A percentile compares a stretch with the other conserved stretches of the same genome.
Conservation (phyloP, 306 rosid species). For the Pueraria montana region DNA sequence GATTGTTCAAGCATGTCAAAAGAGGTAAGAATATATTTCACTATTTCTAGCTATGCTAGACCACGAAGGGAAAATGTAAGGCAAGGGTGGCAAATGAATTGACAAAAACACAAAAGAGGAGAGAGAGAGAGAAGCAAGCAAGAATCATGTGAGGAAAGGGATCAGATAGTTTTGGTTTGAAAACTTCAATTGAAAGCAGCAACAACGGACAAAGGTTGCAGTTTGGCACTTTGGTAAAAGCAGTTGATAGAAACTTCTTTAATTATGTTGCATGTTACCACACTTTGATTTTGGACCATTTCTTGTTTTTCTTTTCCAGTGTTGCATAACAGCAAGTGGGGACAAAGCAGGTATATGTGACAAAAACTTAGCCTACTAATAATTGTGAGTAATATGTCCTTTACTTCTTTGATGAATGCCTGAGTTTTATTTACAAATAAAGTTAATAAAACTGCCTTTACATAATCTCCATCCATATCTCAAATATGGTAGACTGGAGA, state of each 20-base stretch:
- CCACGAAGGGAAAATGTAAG: slow-evolving; percentile 51
- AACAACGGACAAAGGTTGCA: background rate
- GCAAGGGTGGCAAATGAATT: slow-evolving; percentile 13
- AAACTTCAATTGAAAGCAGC: background rate
- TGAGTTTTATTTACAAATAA: background rate
- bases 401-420: background rate
- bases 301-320: background rate
- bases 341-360: background rate
- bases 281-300: slow-evolving; percentile 18
- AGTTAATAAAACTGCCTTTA: background rate
- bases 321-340: background rate
- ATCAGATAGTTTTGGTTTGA: slow-evolving; percentile 43
- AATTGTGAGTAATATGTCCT: background rate
- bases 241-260: background rate
- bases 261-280: background rate
- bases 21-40: slow-evolving; percentile 51
- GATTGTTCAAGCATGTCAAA: background rate
- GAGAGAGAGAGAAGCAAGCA: background rate
- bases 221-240: background rate
- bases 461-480: background rate
- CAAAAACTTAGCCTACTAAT: background rate
- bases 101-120: background rate
- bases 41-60: background rate
- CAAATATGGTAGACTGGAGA: background rate
- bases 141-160: slow-evolving; percentile 27